Evolutionary conservation across 2,329 filamentous ascomycete species (phyloP).

Genomic region (Fusarium agapanthi): DNA sequence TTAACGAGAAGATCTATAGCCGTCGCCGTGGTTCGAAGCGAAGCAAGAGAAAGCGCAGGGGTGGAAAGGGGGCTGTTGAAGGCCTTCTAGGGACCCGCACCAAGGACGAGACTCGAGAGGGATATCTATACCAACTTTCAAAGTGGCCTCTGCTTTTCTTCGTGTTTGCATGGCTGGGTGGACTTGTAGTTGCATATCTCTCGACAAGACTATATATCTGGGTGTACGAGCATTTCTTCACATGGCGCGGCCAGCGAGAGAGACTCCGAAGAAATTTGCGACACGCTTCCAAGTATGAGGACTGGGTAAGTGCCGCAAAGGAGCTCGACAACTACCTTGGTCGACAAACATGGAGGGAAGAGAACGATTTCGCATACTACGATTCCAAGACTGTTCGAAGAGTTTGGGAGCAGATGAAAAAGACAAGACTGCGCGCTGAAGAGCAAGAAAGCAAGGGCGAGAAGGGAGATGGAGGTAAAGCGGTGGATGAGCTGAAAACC

Average conservation of each 20-base stretch:
- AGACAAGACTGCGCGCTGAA: conserved; percentile 68
- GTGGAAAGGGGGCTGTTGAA: conserved; percentile 50
- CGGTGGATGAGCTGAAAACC: conserved; percentile 78
- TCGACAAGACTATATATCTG: conserved; percentile 89
- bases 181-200: conserved; percentile 77
- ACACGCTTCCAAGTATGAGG: conserved; percentile 75
- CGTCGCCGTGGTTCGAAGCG: conserved; percentile 51
- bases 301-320: conserved; percentile 84
- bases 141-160: conserved; percentile 91
- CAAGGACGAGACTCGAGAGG: conserved; percentile 93
- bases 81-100: conserved; percentile 64
- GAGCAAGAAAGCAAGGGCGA: conserved; percentile 53
- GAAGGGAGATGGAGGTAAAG: conserved; percentile 53
- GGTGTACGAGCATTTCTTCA: conserved; percentile 88
- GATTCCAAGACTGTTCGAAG: conserved; percentile 83
- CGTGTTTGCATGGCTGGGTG: conserved; percentile 81
- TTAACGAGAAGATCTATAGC: conserved; percentile 73
- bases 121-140: conserved; percentile 85
- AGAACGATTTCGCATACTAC: conserved; percentile 84
- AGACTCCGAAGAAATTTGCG: conserved; percentile 75
- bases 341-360: conserved; percentile 81
- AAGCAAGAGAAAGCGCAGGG: conserved; percentile 42
- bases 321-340: conserved; percentile 83
- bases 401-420: conserved; percentile 79
- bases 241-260: conserved; percentile 85